Evolutionary conservation across 1,284 basidiomycete species (phyloP).

Genomic region (Ustilago bromivora): DNA sequence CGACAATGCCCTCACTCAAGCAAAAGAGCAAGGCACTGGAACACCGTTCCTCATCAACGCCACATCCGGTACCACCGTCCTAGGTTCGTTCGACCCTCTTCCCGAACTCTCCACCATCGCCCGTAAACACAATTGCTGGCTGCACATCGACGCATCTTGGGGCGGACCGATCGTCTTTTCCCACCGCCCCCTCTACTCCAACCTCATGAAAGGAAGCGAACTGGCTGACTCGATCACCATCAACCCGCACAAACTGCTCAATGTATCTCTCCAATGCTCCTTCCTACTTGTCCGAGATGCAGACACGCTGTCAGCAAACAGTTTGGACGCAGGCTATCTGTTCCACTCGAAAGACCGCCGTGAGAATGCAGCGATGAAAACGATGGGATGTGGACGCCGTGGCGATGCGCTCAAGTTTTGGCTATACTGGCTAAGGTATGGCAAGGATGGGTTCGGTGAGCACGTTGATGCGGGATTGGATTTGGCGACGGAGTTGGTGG

Average conservation of each 20-base stretch:
- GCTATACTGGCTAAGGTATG: conserved; percentile 70
- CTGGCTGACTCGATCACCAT: conserved; percentile 70
- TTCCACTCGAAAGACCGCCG: conserved; percentile 66
- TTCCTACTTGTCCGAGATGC: conserved; percentile 69
- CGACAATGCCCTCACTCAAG: conserved; percentile 30
- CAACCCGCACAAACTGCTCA: conserved; percentile 71
- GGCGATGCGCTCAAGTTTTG: conserved; percentile 71
- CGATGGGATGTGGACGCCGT: conserved; percentile 69
- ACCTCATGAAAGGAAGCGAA: conserved; percentile 63
- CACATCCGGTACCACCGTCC: conserved; percentile 71
- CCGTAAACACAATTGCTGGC: conserved; percentile 63
- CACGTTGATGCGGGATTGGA: conserved; percentile 63
- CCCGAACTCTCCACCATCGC: conserved; percentile 65
- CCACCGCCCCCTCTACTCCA: conserved; percentile 21
- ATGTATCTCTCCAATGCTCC: conserved; percentile 70
- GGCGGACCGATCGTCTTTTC: conserved; percentile 70
- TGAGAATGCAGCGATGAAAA: conserved; percentile 61
- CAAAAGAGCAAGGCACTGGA: conserved; percentile 31
- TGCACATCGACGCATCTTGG: conserved; percentile 71
- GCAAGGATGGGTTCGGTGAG: conserved; percentile 62
- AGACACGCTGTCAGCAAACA: conserved; percentile 67
- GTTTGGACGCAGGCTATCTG: conserved; percentile 70
- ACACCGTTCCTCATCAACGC: conserved; percentile 71
- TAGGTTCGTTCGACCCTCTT: conserved; percentile 70
- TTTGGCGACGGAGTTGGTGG: conserved; percentile 47